Base-by-base conservation (phyloP, 352 stramenopile genomes). In the Pythium angustatum region DNA sequence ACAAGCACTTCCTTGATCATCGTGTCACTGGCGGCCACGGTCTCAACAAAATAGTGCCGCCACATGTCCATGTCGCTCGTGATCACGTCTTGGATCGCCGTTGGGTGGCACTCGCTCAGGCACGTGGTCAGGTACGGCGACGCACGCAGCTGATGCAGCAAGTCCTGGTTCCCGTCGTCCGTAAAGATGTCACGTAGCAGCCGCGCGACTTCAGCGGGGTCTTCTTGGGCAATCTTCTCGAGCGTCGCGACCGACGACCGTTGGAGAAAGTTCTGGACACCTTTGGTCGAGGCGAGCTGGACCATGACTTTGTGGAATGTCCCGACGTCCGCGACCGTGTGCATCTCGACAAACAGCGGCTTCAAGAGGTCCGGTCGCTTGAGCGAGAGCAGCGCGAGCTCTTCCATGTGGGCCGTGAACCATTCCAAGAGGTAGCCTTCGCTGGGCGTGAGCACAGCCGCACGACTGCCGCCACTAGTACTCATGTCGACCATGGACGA, bases 301-400 rank as follows among this genome's bases (percentile, higher is more conserved):
- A 87, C n/a, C 78, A 91, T 88, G 19, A 90, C 58, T 26, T 81
- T 76, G 34, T 87, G 82, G 34, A 93, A 88, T 5, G 77, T 55
- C 22, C 71, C 73, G 9, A 75, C 73, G 17, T 88, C 76, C 0
- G 64, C 78, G 17, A 71, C 68, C 19, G 77, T 61, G 45, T 93
- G 75, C 72, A 93, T 85, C 44, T 87, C 80, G 2, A 69, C 53
- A 43, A 93, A 88, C 21, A 93, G 31, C n/a, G 81, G 61, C 61
- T 88, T 84, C 38, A 89, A 57, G 7, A 79, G 49, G 44, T 91
- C 81, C 0, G 79, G 75, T 33, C 82, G 71, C 40, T 82, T 69
- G 34, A 93, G 71, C 21, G 84, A 74, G 14, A 89, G 54, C 36
- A 66, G 45, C 1, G 76, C 75, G n/a, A 90, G 69, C 31, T 93